Evolutionary conservation across 768 basidiomycete genomes (phyloP).

Genomic region (Ramaria sp.): DNA sequence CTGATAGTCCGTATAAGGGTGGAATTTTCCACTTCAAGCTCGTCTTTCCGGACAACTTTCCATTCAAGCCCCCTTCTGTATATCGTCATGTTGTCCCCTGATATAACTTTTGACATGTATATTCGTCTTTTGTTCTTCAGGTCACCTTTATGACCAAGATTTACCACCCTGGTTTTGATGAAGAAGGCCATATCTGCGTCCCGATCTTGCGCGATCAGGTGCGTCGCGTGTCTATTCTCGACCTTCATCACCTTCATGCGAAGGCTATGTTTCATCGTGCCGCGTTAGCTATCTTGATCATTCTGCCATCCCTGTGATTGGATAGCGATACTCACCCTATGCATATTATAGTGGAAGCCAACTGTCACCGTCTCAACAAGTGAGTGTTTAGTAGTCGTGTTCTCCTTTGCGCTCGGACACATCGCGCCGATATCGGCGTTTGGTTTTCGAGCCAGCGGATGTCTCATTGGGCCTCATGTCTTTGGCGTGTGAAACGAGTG

Average conservation of each 20-base stretch:
- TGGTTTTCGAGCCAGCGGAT: not conserved
- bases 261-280: not conserved
- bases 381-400: constrained; percentile 19
- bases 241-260: not conserved
- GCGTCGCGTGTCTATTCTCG: constrained; percentile 15
- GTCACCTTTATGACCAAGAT: constrained; percentile 80
- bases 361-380: constrained; percentile 64
- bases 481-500: not conserved
- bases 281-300: not conserved
- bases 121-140: constrained; percentile 26
- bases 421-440: not conserved
- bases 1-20: constrained; percentile 73
- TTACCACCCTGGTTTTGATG: constrained; percentile 86
- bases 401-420: not conserved
- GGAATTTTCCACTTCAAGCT: constrained; percentile 72
- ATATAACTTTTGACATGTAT: not conserved
- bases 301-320: not conserved
- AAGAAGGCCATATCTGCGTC: constrained; percentile 79
- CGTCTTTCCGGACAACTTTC: constrained; percentile 67
- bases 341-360: constrained; percentile 65
- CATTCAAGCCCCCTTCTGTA: constrained; percentile 81
- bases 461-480: constrained; percentile 4
- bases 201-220: constrained; percentile 80
- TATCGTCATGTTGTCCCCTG: constrained; percentile 13
- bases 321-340: not conserved